Conservation (phyloP, 2,329 filamentous ascomycete species). For the Aschersonia sp. region DNA sequence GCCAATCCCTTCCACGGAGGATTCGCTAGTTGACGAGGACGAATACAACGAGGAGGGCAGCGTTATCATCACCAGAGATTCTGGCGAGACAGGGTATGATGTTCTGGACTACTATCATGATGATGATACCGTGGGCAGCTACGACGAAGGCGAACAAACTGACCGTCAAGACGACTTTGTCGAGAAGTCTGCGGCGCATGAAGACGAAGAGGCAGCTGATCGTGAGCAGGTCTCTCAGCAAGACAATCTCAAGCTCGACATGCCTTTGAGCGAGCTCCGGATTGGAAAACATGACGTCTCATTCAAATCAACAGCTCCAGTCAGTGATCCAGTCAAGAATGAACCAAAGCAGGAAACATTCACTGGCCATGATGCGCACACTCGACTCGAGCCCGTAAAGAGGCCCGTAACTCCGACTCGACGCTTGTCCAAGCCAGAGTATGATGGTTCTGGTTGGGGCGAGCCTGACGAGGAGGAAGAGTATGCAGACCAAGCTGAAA, state of each 20-base stretch:
- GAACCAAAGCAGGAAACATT: conserved; percentile 6
- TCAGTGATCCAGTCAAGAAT: not conserved
- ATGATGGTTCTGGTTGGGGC: conserved; percentile 49
- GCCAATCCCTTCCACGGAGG: conserved; percentile 77
- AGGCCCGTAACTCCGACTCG: conserved; percentile 35
- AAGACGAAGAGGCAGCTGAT: no score
- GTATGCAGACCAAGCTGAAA: conserved; percentile 49
- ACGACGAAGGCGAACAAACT: conserved; percentile 32
- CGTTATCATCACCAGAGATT: conserved; percentile 53
- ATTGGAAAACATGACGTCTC: conserved; percentile 5
- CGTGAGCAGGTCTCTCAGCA: no score
- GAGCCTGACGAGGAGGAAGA: conserved; percentile 32
- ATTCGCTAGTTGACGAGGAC: conserved; percentile 40
- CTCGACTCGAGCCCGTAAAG: conserved; percentile 20
- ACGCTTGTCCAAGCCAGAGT: conserved; percentile 42
- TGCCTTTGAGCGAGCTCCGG: conserved; percentile 20
- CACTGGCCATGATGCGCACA: conserved; percentile 14
- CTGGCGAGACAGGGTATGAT: conserved; percentile 46
- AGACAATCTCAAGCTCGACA: conserved; percentile 1
- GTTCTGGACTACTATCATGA: conserved; percentile 54
- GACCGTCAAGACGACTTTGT: conserved; percentile 18
- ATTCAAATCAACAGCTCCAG: not conserved
- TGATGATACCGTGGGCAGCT: conserved; percentile 27
- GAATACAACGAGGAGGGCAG: conserved; percentile 39
- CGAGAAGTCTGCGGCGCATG: not conserved